Percentiles rank a stretch among this genome's conserved stretches.
These are phyloP conservation scores for Nicotiana knightiana DNA, from an alignment of 257 asterid species.

Conservation along the genomic window DNA sequence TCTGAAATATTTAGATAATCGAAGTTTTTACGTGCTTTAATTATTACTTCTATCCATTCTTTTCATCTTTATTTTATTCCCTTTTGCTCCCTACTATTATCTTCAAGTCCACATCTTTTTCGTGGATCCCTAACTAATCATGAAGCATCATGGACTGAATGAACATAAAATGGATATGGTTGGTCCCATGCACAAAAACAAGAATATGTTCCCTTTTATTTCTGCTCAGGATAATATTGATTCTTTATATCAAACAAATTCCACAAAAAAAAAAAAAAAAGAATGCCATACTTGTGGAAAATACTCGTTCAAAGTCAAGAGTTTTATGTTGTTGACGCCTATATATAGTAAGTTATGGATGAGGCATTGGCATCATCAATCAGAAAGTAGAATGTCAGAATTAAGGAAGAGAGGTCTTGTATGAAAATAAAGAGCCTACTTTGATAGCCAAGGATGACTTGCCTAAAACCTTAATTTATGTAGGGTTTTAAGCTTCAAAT, in stretches of 20 bases:
- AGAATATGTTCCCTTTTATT: background rate
- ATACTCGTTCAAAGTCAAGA: background rate
- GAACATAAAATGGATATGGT: background rate
- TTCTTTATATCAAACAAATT: background rate
- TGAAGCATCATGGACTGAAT: background rate
- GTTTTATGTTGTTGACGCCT: background rate
- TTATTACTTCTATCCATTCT: background rate
- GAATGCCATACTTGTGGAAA: background rate
- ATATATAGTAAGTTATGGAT: background rate
- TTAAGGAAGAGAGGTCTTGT: conserved; percentile 33
- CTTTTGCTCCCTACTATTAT: background rate
- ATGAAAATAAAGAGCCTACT: conserved; percentile 42
- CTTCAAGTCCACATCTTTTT: background rate
- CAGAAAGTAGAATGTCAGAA: background rate
- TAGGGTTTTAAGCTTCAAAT: background rate
- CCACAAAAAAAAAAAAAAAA: background rate
- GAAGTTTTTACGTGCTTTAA: background rate
- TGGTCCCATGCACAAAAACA: conserved; percentile 6
- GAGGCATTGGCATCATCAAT: background rate
- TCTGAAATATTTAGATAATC: background rate
- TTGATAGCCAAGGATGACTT: conserved; percentile 68
- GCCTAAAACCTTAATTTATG: conserved; percentile 29
- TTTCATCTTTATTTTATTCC: background rate
- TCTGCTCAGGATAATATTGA: background rate
- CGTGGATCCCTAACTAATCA: background rate